Percentiles rank a stretch among this genome's conserved stretches.
phyloP scores from a whole-genome alignment of 129 eudicot genomes.

The Flaveria bidentis region DNA sequence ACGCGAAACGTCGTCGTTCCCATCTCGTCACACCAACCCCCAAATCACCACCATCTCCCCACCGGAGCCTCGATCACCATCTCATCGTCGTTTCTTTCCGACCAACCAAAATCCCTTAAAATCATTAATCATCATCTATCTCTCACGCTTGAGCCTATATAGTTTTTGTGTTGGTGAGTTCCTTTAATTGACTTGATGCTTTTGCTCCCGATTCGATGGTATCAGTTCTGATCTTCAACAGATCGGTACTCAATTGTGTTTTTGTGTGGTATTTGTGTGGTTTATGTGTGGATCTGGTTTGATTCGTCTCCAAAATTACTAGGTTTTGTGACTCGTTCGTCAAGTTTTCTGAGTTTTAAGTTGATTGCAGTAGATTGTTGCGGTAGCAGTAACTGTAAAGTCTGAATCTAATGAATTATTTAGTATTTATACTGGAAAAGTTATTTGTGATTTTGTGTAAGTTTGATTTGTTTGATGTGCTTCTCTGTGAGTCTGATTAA shows the following conservation, averaged over 20 bases:
- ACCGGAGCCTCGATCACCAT: conserved; percentile 1
- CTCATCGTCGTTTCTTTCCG: conserved; percentile 34
- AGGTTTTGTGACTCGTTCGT: background rate
- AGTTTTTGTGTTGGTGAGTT: conserved; percentile 23
- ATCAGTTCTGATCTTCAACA: conserved; percentile 1
- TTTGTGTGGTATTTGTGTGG: background rate
- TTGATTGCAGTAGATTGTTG: background rate
- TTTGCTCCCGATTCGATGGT: background rate
- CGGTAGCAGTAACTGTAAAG: background rate
- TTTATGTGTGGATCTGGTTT: conserved; percentile 1
- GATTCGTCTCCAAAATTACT: conserved; percentile 13
- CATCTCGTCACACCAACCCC: conserved; percentile 22
- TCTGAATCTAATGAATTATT: background rate
- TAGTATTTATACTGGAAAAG: background rate
- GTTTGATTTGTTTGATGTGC: background rate
- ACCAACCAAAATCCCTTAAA: background rate
- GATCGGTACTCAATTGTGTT: conserved; percentile 29
- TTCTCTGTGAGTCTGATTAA: background rate
- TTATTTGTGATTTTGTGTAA: background rate
- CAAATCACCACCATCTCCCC: conserved; percentile 19
- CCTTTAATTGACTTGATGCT: background rate
- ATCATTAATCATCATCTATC: conserved; percentile 5
- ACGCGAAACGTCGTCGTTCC: conserved; percentile 16
- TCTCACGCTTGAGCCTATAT: conserved; percentile 16
- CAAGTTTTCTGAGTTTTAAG: background rate